Percentiles rank a stretch among this genome's conserved stretches.
Evolutionary conservation across 257 asterid genomes (phyloP).

Genomic region (Solanum medicagineum): DNA sequence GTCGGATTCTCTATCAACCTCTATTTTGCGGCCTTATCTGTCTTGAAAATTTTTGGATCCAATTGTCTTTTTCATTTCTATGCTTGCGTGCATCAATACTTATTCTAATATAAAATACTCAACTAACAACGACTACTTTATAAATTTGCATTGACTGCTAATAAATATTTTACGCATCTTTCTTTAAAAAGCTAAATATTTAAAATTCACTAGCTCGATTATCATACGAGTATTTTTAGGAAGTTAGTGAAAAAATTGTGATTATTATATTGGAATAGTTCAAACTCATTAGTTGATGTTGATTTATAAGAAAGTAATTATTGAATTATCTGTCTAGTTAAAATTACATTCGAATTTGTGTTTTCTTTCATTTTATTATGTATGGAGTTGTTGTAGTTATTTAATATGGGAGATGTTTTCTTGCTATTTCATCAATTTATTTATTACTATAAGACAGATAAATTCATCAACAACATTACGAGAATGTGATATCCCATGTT

Average conservation of each 20-base stretch:
- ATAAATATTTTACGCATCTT: background rate
- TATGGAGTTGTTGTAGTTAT: background rate
- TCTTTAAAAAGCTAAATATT: too few relatives aligned
- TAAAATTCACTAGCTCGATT: background rate
- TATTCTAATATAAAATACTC: background rate
- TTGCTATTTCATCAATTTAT: background rate
- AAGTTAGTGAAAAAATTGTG: background rate
- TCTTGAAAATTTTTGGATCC: background rate
- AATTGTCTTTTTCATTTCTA: background rate
- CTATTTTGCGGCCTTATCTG: background rate
- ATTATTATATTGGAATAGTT: background rate
- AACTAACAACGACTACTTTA: background rate
- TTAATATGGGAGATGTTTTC: background rate
- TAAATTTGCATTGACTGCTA: background rate
- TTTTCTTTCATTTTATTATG: background rate
- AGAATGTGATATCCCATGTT: background rate
- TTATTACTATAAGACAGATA: background rate
- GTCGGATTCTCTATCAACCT: conserved; percentile 1
- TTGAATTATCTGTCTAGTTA: background rate
- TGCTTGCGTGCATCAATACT: background rate
- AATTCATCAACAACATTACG: background rate
- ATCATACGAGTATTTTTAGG: background rate
- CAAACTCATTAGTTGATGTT: background rate
- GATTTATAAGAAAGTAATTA: background rate
- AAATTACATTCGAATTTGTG: background rate